Conservation (phyloP, 352 stramenopile genomes). For the Phytophthora rubi region DNA sequence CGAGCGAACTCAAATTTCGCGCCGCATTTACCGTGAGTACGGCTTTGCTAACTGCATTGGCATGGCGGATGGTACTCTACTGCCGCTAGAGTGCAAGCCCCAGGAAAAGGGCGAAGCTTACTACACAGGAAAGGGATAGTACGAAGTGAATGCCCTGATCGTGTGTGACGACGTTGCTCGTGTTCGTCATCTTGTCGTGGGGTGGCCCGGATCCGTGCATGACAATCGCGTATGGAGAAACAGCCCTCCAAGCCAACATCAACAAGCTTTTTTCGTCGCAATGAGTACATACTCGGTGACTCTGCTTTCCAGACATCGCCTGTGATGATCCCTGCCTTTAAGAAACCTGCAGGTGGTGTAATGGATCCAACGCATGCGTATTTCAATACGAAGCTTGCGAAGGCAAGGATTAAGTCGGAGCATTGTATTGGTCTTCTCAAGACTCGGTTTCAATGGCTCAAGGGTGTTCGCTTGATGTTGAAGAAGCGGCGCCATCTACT, state of each 20-base stretch:
- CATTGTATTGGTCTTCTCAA: slow-evolving; percentile 8
- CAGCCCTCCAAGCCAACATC: not conserved
- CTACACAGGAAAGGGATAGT: not conserved
- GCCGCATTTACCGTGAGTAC: too few species aligned
- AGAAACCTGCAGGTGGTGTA: not conserved
- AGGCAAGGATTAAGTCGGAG: not conserved
- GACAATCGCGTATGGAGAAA: slow-evolving; percentile 12
- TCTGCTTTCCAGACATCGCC: slow-evolving; percentile 7
- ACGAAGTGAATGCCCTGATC: not conserved
- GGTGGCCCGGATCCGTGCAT: slow-evolving; percentile 5
- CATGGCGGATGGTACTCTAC: slow-evolving; percentile 6
- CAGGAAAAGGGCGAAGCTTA: not conserved
- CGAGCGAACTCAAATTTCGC: slow-evolving; percentile 1
- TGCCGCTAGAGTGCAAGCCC: too few species aligned
- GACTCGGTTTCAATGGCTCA: not conserved
- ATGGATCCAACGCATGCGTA: slow-evolving; percentile 6
- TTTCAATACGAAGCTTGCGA: slow-evolving; percentile 1
- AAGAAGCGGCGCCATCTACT: slow-evolving; percentile 2
- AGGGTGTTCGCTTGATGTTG: not conserved
- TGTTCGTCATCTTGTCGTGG: not conserved
- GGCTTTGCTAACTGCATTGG: slow-evolving; percentile 9
- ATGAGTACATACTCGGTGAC: slow-evolving; percentile 16
- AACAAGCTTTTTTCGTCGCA: not conserved
- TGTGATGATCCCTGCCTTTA: slow-evolving; percentile 11
- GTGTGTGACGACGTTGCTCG: not conserved